These are phyloP conservation scores for Neohortaea acidophila DNA, from an alignment of 495 filamentous ascomycete species.

Conservation along the genomic window DNA sequence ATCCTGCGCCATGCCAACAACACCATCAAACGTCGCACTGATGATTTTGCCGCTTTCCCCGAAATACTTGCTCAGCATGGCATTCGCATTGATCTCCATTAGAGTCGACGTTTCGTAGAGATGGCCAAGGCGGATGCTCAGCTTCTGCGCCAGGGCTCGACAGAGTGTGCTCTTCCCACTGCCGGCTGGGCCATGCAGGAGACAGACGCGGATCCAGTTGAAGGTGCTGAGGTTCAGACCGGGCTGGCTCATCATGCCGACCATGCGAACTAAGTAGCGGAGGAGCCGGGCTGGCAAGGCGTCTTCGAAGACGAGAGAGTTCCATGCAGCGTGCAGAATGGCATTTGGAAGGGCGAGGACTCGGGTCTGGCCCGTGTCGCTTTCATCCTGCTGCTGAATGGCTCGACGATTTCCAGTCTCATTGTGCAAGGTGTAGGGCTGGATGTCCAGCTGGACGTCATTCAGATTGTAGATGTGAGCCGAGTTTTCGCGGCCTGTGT, in stretches of 20 bases:
- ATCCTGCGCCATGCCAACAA: constrained; percentile 32
- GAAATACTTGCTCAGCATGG: constrained; percentile 39
- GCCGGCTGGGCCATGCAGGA: constrained; percentile 43
- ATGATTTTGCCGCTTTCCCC: constrained; percentile 42
- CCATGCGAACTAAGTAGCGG: constrained; percentile 32
- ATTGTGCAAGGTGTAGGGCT: constrained; percentile 19
- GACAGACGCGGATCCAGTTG: constrained; percentile 25
- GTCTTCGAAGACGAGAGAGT: constrained; percentile 37
- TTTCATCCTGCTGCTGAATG: constrained; percentile 3
- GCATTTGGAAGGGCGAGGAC: constrained; percentile 29
- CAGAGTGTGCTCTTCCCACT: constrained; percentile 40
- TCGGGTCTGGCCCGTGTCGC: constrained; percentile 17
- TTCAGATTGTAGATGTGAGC: constrained; percentile 10
- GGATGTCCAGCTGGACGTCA: constrained; percentile 20
- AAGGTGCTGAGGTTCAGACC: constrained; percentile 18
- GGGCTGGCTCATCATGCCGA: constrained; percentile 16
- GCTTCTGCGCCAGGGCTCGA: constrained; percentile 39
- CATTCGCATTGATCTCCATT: constrained; percentile 37
- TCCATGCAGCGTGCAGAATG: constrained; percentile 35
- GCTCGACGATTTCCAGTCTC: constrained; percentile 1
- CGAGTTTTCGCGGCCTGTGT: constrained; percentile 7
- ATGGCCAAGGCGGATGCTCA: constrained; percentile 39
- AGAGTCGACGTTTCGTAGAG: constrained; percentile 31
- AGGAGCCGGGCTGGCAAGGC: constrained; percentile 32
- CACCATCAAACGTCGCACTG: constrained; percentile 29